Percentiles rank a stretch among this genome's conserved stretches.
phyloP scores from a whole-genome alignment of 2,329 filamentous ascomycete genomes.

The Nemania sp. region DNA sequence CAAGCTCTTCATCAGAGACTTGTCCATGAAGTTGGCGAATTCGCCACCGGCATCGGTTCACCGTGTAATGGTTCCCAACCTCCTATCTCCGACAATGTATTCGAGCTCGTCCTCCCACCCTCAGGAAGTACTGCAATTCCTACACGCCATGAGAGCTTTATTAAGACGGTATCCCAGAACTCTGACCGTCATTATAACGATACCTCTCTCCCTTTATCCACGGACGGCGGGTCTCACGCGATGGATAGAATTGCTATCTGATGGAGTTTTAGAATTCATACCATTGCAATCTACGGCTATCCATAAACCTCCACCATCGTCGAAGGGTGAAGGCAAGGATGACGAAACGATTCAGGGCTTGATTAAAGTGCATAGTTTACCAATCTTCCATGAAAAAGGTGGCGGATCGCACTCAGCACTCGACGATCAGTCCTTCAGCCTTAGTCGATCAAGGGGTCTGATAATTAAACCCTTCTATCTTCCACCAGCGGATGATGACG shows the following conservation, averaged over 20 bases:
- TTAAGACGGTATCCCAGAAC: conserved; percentile 68
- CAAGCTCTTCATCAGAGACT: conserved; percentile 62
- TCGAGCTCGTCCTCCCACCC: conserved; percentile 71
- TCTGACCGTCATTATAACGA: conserved; percentile 72
- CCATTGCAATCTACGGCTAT: conserved; percentile 65
- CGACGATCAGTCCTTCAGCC: conserved; percentile 87
- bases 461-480: conserved; percentile 87
- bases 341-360: conserved; percentile 86
- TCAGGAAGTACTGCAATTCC: conserved; percentile 74
- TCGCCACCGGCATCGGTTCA: conserved; percentile 69
- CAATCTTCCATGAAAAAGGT: conserved; percentile 85
- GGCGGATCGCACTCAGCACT: conserved; percentile 75
- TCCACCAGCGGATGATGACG: conserved; percentile 73
- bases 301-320: conserved; percentile 55
- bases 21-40: conserved; percentile 60
- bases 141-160: conserved; percentile 77
- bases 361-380: conserved; percentile 79
- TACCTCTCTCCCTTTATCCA: conserved; percentile 81
- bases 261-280: conserved; percentile 85
- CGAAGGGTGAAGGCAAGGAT: conserved; percentile 53
- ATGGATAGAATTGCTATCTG: conserved; percentile 83
- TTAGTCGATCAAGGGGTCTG: conserved; percentile 80
- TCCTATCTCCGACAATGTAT: conserved; percentile 88
- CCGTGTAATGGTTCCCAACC: conserved; percentile 79
- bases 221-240: conserved; percentile 75